Percentiles rank a stretch among this genome's conserved stretches.
Evolutionary conservation across 495 filamentous ascomycete genomes (phyloP).

Genomic region (Daldinia decipiens): DNA sequence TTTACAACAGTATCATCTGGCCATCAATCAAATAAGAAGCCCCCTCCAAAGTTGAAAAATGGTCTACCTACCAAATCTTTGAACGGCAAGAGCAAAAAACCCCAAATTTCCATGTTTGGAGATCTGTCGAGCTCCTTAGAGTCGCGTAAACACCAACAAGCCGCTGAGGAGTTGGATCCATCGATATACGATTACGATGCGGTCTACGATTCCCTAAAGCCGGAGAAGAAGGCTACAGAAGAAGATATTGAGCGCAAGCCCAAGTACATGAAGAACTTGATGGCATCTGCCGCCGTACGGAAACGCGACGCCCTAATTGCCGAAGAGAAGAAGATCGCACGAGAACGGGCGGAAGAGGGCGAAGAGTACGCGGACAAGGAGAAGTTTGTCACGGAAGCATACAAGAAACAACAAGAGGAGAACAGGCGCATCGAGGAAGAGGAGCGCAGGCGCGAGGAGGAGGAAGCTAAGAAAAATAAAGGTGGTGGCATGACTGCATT

Average conservation of each 20-base stretch:
- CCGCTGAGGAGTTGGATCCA: conserved; percentile 69
- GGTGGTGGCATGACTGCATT: conserved; percentile 84
- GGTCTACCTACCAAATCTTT: conserved; percentile 39
- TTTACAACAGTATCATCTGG: conserved; percentile 27
- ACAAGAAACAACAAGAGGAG: conserved; percentile 92
- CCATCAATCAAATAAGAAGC: conserved; percentile 36
- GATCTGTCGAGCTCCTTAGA: conserved; percentile 65
- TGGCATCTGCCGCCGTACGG: conserved; percentile 83
- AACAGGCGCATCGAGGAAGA: conserved; percentile 80
- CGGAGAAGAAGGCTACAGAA: conserved; percentile 52
- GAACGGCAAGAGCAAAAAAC: conserved; percentile 48
- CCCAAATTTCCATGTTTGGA: conserved; percentile 57
- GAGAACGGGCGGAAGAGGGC: conserved; percentile 91
- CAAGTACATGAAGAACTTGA: conserved; percentile 83
- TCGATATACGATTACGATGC: conserved; percentile 81
- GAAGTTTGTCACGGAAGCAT: conserved; percentile 95
- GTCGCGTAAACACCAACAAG: conserved; percentile 65
- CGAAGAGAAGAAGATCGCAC: conserved; percentile 84
- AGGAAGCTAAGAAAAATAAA: conserved; percentile 73
- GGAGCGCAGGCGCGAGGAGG: conserved; percentile 75
- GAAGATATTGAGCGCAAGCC: conserved; percentile 65
- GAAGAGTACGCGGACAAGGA: conserved; percentile 96
- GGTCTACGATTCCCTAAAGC: conserved; percentile 73
- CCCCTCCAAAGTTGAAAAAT: conserved; percentile 40
- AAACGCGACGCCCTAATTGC: conserved; percentile 91